phyloP scores from a whole-genome alignment of 1,284 basidiomycete species.

The Pascua guehoae region DNA sequence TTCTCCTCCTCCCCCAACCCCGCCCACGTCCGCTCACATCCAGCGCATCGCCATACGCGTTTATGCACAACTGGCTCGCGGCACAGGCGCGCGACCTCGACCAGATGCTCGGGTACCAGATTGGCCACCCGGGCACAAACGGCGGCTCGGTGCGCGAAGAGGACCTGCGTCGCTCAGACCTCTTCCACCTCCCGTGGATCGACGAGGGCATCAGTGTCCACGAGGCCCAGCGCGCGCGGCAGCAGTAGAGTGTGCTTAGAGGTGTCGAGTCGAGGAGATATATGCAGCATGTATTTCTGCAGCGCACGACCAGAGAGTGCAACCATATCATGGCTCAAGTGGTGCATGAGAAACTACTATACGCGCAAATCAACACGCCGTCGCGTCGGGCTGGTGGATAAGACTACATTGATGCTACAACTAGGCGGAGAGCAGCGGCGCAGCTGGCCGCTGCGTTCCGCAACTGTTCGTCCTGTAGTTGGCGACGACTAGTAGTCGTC shows the following conservation, averaged over 20 bases:
- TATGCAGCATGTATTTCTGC: no score
- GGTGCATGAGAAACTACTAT: no score
- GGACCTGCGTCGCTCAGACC: constrained; percentile 80
- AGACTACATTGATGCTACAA: no score
- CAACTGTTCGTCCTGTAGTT: no score
- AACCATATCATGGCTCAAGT: no score
- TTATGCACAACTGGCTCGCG: constrained; percentile 84
- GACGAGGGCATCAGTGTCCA: constrained; percentile 49
- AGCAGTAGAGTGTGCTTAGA: background rate
- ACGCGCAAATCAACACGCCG: no score
- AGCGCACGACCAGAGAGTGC: no score
- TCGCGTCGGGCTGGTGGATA: no score
- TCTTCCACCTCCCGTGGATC: constrained; percentile 83
- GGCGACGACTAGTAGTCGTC: constrained; percentile 68
- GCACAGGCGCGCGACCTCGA: constrained; percentile 89
- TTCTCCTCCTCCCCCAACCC: no score
- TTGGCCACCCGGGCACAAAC: constrained; percentile 59
- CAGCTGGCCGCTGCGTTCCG: no score
- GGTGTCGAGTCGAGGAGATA: background rate
- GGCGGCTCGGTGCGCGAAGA: constrained; percentile 67
- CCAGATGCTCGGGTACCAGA: constrained; percentile 71
- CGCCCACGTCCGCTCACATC: constrained; percentile 1
- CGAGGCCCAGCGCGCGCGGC: constrained; percentile 35
- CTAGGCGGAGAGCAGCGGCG: no score
- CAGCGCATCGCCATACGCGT: constrained; percentile 52